A percentile compares a stretch with the other conserved stretches of the same genome.
Evolutionary conservation across 345 rosid genomes (phyloP).

Genomic region (Melastoma malabathricum): DNA sequence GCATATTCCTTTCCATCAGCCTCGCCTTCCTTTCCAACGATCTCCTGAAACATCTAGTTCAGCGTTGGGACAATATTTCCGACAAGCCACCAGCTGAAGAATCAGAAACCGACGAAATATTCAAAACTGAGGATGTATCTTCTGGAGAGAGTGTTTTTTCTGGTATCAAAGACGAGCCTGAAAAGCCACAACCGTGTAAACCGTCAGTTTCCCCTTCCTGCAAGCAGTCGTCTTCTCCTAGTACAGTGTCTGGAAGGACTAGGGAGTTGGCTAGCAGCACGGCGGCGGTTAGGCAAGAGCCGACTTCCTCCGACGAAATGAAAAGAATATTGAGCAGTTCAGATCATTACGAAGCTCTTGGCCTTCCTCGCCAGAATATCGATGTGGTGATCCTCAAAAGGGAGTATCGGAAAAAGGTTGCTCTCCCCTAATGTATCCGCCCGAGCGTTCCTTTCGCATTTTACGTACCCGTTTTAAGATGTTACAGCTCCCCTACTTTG

Average conservation of each 20-base stretch:
- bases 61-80: constrained; percentile 63
- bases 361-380: constrained; percentile 53
- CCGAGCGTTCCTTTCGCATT: too few species aligned
- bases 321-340: constrained; percentile 57
- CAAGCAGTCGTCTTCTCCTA: constrained; percentile 34
- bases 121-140: constrained; percentile 48
- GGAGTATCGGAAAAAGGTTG: constrained; percentile 87
- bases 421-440: too few species aligned
- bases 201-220: constrained; percentile 19
- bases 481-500: not conserved
- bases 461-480: not conserved
- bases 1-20: constrained; percentile 66
- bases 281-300: constrained; percentile 38
- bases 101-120: constrained; percentile 44
- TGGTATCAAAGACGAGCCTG: constrained; percentile 39
- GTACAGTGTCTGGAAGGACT: constrained; percentile 32
- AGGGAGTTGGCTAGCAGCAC: constrained; percentile 33
- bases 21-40: constrained; percentile 88
- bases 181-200: constrained; percentile 50
- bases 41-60: constrained; percentile 51
- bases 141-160: constrained; percentile 45
- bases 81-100: constrained; percentile 49
- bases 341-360: constrained; percentile 85
- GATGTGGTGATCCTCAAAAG: constrained; percentile 52
- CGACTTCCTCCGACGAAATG: constrained; percentile 64